Conservation (phyloP, 768 basidiomycete genomes). For the Russula griseocarnosa region DNA sequence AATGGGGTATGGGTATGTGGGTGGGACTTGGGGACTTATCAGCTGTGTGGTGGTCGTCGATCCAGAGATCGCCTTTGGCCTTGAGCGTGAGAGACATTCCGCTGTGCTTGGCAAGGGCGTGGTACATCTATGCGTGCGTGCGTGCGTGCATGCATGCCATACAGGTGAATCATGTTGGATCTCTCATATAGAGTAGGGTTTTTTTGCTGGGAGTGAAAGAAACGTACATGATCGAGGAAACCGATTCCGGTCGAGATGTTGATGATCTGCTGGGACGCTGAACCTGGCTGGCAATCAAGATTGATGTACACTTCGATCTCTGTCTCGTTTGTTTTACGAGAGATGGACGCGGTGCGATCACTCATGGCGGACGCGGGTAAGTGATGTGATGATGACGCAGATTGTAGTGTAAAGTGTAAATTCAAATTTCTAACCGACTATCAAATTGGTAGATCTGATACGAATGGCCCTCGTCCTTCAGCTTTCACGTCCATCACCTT, state of each 20-base stretch:
- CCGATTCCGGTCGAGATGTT: constrained; percentile 91
- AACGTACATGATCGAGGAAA: constrained; percentile 91
- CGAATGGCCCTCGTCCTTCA: constrained; percentile 59
- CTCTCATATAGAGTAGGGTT: no score
- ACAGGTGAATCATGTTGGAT: neutral
- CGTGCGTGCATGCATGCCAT: no score
- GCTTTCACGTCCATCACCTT: constrained; percentile 62
- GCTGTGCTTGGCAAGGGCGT: constrained; percentile 94
- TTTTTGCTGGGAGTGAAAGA: neutral
- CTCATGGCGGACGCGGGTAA: constrained; percentile 33
- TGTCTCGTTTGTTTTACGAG: constrained; percentile 89
- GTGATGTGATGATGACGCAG: neutral
- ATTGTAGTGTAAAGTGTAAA: neutral
- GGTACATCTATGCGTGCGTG: constrained; percentile 72
- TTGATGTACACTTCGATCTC: constrained; percentile 76
- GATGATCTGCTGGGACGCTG: constrained; percentile 64
- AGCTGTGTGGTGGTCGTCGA: constrained; percentile 98
- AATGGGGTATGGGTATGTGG: no score
- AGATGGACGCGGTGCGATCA: constrained; percentile 61
- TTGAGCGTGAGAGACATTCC: constrained; percentile 89
- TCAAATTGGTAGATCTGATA: constrained; percentile 32
- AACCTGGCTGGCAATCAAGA: constrained; percentile 73
- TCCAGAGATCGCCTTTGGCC: constrained; percentile 93
- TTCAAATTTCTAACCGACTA: neutral
- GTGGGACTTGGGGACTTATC: no score